Conservation (phyloP, 116 monocot species). For the Posidonia oceanica region DNA sequence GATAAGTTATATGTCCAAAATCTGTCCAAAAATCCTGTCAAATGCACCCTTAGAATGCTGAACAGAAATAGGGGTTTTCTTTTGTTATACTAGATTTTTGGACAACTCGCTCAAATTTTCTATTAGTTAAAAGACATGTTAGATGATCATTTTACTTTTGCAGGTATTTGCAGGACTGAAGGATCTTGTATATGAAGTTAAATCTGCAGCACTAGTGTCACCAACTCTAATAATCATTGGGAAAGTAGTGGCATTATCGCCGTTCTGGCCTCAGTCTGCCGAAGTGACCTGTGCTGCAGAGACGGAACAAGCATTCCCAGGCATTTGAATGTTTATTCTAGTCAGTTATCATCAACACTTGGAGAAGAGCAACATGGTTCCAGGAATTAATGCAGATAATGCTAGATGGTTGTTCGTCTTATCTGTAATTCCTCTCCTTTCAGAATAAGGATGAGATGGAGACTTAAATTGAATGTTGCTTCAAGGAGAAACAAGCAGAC, state of each 20-base stretch:
- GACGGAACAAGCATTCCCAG: neutral
- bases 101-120: neutral
- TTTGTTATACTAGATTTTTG: too few species aligned
- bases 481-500: too few species aligned
- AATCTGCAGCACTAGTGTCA: slow-evolving; percentile 48
- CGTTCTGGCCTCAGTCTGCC: slow-evolving; percentile 44
- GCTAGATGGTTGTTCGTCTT: too few species aligned
- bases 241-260: slow-evolving; percentile 65
- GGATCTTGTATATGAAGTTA: slow-evolving; percentile 58
- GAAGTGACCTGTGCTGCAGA: neutral
- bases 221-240: slow-evolving; percentile 85
- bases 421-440: too few species aligned
- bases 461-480: too few species aligned
- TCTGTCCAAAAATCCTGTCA: too few species aligned
- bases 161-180: slow-evolving; percentile 72
- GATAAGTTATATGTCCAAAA: too few species aligned
- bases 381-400: neutral
- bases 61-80: too few species aligned
- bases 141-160: slow-evolving; percentile 1
- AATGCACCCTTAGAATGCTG: too few species aligned
- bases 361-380: neutral
- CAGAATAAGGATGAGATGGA: too few species aligned
- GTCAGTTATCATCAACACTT: neutral
- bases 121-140: neutral
- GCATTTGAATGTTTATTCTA: neutral